A percentile compares a stretch with the other conserved stretches of the same genome.
These are phyloP conservation scores for Meira miltonrushii DNA, from an alignment of 1,284 basidiomycete genomes.

Conservation along the genomic window DNA sequence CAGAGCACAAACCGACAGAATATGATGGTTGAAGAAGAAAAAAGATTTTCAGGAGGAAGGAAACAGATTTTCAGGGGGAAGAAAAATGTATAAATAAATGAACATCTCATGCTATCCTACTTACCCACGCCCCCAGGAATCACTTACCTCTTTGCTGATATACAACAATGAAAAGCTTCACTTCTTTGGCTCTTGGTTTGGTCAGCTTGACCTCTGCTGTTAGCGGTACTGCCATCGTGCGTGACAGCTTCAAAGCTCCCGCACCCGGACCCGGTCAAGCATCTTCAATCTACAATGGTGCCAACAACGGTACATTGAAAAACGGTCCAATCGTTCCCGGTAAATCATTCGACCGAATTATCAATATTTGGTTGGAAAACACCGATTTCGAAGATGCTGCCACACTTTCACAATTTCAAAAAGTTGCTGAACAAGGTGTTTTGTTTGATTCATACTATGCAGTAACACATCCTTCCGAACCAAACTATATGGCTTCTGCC, in stretches of 20 bases:
- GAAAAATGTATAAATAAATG: too few relatives aligned
- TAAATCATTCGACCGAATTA: conserved; percentile 59
- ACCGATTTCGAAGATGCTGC: conserved; percentile 56
- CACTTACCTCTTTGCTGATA: conserved; percentile 69
- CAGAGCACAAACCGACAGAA: too few relatives aligned
- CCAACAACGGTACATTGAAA: conserved; percentile 55
- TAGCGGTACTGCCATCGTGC: conserved; percentile 31
- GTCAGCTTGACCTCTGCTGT: conserved; percentile 68
- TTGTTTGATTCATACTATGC: conserved; percentile 60
- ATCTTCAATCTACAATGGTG: conserved; percentile 54
- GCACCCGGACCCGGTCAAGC: conserved; percentile 51
- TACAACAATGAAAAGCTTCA: conserved; percentile 65
- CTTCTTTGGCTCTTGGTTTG: conserved; percentile 76
- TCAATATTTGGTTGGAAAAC: conserved; percentile 62
- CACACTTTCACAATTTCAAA: conserved; percentile 55
- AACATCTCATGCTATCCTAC: too few relatives aligned
- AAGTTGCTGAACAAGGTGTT: conserved; percentile 56
- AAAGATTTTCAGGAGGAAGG: too few relatives aligned
- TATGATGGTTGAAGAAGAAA: too few relatives aligned
- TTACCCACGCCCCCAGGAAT: too few relatives aligned
- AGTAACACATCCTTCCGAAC: conserved; percentile 62
- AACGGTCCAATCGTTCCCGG: conserved; percentile 54
- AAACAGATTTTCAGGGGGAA: too few relatives aligned
- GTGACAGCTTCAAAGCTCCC: conserved; percentile 55
- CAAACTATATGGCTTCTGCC: conserved; percentile 57